Evolutionary conservation across 169 alveolate genomes (phyloP), one percentile per base, ranked within the genome.

Genomic region (Eimeria tenella): DNA sequence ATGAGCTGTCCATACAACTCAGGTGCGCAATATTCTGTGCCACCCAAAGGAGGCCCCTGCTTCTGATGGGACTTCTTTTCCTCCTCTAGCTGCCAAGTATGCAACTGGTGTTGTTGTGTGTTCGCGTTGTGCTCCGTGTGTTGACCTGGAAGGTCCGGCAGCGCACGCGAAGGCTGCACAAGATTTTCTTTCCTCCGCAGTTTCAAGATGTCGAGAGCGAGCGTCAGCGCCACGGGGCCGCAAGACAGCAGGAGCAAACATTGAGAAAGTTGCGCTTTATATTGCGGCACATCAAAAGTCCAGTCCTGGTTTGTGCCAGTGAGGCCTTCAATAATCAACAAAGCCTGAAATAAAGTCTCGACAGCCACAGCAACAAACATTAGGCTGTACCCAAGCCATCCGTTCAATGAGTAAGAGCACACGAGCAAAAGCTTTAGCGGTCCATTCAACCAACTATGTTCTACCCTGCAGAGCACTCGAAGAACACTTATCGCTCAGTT

Each of bases 121-220:
- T 25, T 49, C 10, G 74, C 75, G 62, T 63, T 23, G 55, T 8
- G 58, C 11, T 19, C 74, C 49, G n/a, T 23, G 77, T 11, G 6
- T 68, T n/a, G 42, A 68, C 1, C 68, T 68, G 77, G 11, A 68
- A 13, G 77, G 49, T 21, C 71, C 11, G n/a, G 56, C 74, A 58
- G 11, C 11, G n/a, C 4, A 6, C 58, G 42, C 19, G 17, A 7
- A 82, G 90, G 90, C 31, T 21, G 58, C 90, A 25, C n/a, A 25
- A 82, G 90, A 73, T 56, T 58, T 23, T 82, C 90, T 25, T 58
- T 82, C 21, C 90, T 71, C 31, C 90, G 73, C 74, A 82, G 90
- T 73, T 82, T 82, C 58, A 58, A 53, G 58, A 82, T n/a, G 23
- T 82, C 90, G 42, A 82, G 71, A 17, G 90, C 90, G 60, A 82